Evolutionary conservation across 2,329 filamentous ascomycete species (phyloP), one percentile per base, ranked within the genome.

Genomic region (Penicillium sp.): DNA sequence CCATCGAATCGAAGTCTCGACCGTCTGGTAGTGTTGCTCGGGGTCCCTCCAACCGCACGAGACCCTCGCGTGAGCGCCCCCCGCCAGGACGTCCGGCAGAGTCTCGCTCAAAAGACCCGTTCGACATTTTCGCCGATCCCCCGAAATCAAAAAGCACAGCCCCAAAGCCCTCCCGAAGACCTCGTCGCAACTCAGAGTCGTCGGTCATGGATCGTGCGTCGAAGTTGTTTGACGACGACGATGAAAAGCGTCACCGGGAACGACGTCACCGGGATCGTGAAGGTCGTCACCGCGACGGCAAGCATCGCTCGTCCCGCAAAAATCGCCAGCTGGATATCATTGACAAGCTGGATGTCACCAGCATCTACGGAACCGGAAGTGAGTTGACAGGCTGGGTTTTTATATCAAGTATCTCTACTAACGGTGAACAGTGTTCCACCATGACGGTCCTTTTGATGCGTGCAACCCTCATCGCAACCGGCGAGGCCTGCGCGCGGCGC

Each of bases 381-480:
- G 72, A 68, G 85, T 39, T 20, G n/a, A 27, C 25, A 9, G 7
- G 5, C 32, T 13, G n/a, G 11, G 11, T 79, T 6, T n/a, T 13
- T 11, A n/a, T 11, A 14, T 22, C 28, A 16, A 28, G 15, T n/a
- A 20, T 16, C 22, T 2, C n/a, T 4, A 27, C 25, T 13, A 27
- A 27, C 10, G 9, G 25, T 11, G 10, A n/a, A 6, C n/a, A 94
- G 88, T 95, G 51, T 95, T 96, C 67, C 92, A 98, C 57, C 92
- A 98, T 59, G 92, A 96, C 57, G 92, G 92, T 1, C 92, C 92
- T 3, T 98, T 95, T 56, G 92, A 98, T 65, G 92, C 92, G 13
- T 85, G 92, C 62, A 94, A 95, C 63, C 88, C 92, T 3, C 85
- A 94, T 62, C 85, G 92, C 48, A 98, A 96, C 65, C 81, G 85